These are phyloP conservation scores for Pleurotus tuoliensis DNA, from an alignment of 768 basidiomycete genomes.

Conservation along the genomic window DNA sequence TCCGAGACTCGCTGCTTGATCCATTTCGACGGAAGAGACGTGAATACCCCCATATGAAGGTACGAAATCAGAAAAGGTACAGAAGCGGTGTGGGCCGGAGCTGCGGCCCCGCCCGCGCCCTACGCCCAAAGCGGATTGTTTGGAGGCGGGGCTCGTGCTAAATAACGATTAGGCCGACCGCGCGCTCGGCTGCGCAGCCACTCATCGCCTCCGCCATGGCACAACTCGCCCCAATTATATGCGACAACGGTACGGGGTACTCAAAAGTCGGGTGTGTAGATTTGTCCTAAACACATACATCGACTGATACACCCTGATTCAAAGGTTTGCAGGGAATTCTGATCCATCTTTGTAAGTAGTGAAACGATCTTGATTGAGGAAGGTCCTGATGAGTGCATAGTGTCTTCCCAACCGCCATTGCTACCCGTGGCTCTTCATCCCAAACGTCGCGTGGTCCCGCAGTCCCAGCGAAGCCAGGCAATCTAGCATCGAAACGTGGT, in stretches of 20 bases:
- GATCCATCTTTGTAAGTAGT: conserved; percentile 91
- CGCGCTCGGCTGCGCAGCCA: too few species aligned
- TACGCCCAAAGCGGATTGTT: too few species aligned
- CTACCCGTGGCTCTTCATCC: conserved; percentile 70
- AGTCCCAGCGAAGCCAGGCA: conserved; percentile 80
- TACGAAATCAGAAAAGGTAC: too few species aligned
- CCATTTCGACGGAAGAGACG: too few species aligned
- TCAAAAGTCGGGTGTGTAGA: conserved; percentile 91
- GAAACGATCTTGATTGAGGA: background rate
- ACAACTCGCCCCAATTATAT: conserved; percentile 88
- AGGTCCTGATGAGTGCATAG: conserved; percentile 29
- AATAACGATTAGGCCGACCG: too few species aligned
- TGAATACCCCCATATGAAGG: too few species aligned
- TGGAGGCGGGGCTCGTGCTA: too few species aligned
- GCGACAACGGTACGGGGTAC: conserved; percentile 96
- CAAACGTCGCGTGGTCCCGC: conserved; percentile 57
- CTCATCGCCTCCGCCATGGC: conserved; percentile 49
- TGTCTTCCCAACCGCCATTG: conserved; percentile 98
- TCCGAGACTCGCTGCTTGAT: conserved; percentile 12
- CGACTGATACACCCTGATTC: background rate
- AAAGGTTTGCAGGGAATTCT: conserved; percentile 95
- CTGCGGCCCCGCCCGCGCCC: too few species aligned
- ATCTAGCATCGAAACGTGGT: conserved; percentile 94
- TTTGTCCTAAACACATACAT: background rate
- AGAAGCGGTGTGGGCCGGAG: too few species aligned